Conservation (phyloP, 805 yeast species). For the Candida maris region DNA sequence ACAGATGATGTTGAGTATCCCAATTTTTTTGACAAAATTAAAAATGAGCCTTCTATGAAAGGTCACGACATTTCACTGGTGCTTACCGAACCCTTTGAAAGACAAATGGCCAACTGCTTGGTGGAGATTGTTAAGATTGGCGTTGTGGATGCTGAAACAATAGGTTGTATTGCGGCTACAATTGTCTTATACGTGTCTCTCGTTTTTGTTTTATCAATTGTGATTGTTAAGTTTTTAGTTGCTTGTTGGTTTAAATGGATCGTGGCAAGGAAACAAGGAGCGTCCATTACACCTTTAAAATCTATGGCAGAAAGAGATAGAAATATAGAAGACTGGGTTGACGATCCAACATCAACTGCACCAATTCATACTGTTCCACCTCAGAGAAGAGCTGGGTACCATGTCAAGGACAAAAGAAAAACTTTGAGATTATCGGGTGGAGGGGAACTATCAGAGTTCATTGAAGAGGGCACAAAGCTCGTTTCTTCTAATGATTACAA, state of each 20-base stretch:
- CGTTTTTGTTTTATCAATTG: slow-evolving; percentile 80
- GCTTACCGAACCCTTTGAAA: slow-evolving; percentile 60
- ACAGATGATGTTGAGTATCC: slow-evolving; percentile 71
- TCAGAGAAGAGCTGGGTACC: slow-evolving; percentile 48
- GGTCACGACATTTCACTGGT: slow-evolving; percentile 84
- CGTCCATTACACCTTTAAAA: slow-evolving; percentile 48
- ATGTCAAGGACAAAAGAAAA: slow-evolving; percentile 31
- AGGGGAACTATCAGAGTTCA: slow-evolving; percentile 33
- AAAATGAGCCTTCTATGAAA: slow-evolving; percentile 47
- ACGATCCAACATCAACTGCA: slow-evolving; percentile 50
- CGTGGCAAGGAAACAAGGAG: slow-evolving; percentile 77
- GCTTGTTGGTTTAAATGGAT: slow-evolving; percentile 91
- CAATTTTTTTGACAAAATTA: slow-evolving; percentile 58
- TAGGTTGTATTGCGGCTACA: slow-evolving; percentile 91
- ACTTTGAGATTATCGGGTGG: slow-evolving; percentile 37
- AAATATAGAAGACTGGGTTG: slow-evolving; percentile 83
- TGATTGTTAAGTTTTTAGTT: slow-evolving; percentile 68
- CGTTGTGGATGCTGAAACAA: slow-evolving; percentile 77
- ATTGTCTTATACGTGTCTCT: slow-evolving; percentile 79
- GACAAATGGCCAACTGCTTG: slow-evolving; percentile 75
- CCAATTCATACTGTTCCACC: slow-evolving; percentile 51
- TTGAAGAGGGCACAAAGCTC: slow-evolving; percentile 11
- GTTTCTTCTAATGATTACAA: slow-evolving; percentile 26
- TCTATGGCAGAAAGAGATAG: slow-evolving; percentile 61
- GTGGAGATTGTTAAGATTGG: slow-evolving; percentile 88